These are phyloP conservation scores for Sisymbrium altissimum DNA, from an alignment of 345 rosid species.

Conservation along the genomic window DNA sequence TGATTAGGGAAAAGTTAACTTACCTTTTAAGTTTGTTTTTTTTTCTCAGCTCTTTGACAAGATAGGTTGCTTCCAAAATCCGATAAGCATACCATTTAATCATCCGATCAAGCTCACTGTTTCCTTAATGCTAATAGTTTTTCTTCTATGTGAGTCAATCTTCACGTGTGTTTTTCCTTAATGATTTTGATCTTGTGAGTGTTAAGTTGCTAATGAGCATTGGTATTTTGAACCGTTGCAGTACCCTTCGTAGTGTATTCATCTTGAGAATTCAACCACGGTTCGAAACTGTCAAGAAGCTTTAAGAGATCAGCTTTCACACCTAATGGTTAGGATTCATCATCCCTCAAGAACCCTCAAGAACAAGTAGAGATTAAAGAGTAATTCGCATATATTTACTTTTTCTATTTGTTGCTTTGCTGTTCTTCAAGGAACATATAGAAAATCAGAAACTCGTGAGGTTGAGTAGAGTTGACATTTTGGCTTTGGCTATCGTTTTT, in stretches of 20 bases:
- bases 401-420: not conserved
- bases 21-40: not conserved
- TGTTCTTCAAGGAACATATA: slow-evolving; percentile 1
- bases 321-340: slow-evolving; percentile 2
- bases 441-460: not conserved
- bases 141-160: slow-evolving; percentile 62
- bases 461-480: not conserved
- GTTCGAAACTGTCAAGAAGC: slow-evolving; percentile 4
- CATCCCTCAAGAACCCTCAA: slow-evolving; percentile 16
- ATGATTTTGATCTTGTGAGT: not conserved
- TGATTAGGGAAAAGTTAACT: not conserved
- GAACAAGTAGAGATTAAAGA: not conserved
- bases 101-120: slow-evolving; percentile 65
- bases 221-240: slow-evolving; percentile 31
- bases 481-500: not conserved
- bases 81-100: slow-evolving; percentile 31
- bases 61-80: slow-evolving; percentile 46
- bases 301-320: not conserved
- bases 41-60: slow-evolving; percentile 43
- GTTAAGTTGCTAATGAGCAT: not conserved
- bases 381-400: not conserved
- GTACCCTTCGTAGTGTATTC: slow-evolving; percentile 71
- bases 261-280: slow-evolving; percentile 37
- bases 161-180: not conserved
- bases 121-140: slow-evolving; percentile 63